phyloP scores from a whole-genome alignment of 169 alveolate genomes.

The Neospora caninum region DNA sequence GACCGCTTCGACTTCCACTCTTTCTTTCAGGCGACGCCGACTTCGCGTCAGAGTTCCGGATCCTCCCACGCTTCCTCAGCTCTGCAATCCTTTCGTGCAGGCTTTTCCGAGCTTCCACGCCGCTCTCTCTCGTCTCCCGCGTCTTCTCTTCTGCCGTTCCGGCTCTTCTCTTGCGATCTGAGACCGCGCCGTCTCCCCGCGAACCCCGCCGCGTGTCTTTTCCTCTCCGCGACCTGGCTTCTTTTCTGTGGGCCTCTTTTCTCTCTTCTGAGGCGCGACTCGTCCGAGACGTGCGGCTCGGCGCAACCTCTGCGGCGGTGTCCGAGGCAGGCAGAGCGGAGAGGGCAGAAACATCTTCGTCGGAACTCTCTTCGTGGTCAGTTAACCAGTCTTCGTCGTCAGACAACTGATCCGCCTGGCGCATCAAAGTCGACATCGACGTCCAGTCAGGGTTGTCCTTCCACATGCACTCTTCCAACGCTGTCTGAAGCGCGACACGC shows the following conservation, averaged over 20 bases:
- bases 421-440: slow-evolving; percentile 19
- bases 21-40: no score
- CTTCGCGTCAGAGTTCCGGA: neutral
- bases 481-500: slow-evolving; percentile 47
- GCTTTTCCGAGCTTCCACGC: neutral
- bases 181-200: no score
- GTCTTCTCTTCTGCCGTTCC: no score
- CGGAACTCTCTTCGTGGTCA: slow-evolving; percentile 12
- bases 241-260: neutral
- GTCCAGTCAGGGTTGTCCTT: slow-evolving; percentile 25
- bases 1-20: neutral
- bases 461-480: slow-evolving; percentile 46
- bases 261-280: no score
- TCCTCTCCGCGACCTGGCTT: neutral
- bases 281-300: no score
- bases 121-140: neutral
- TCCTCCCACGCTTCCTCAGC: neutral
- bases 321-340: neutral
- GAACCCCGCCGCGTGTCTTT: no score
- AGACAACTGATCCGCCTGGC: neutral
- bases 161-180: no score
- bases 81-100: neutral
- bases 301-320: neutral
- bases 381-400: slow-evolving; percentile 37
- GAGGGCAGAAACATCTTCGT: neutral